These are phyloP conservation scores for Ascochyta koolunga DNA, from an alignment of 2,329 filamentous ascomycete species.

Conservation along the genomic window DNA sequence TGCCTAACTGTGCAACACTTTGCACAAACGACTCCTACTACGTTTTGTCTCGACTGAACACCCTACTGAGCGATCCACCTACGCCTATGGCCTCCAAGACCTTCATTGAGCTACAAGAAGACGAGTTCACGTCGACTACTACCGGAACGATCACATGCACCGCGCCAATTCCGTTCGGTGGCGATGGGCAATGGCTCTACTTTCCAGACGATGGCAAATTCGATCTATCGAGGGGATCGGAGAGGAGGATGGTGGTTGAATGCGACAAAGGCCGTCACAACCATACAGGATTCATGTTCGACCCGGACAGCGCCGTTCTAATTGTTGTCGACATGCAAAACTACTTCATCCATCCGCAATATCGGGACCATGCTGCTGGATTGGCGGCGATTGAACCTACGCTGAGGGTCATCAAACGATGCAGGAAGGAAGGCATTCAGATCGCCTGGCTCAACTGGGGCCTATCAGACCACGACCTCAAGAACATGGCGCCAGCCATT, in stretches of 20 bases:
- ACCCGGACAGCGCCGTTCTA: conserved; percentile 48
- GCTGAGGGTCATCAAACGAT: conserved; percentile 48
- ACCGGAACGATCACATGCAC: conserved; percentile 42
- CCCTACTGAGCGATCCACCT: neutral
- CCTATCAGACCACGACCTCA: conserved; percentile 47
- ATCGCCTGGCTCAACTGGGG: conserved; percentile 53
- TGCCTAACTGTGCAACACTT: neutral
- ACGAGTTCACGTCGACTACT: conserved; percentile 20
- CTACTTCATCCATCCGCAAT: conserved; percentile 48
- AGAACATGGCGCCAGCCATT: conserved; percentile 50
- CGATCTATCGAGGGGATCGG: conserved; percentile 49
- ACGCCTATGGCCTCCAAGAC: conserved; percentile 17
- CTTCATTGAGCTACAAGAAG: conserved; percentile 18
- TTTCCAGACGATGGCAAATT: conserved; percentile 50
- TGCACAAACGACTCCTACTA: neutral
- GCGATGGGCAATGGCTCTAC: conserved; percentile 51
- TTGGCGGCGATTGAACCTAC: conserved; percentile 45
- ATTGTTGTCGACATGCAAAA: conserved; percentile 54
- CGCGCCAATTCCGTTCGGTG: conserved; percentile 51
- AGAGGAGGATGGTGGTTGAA: conserved; percentile 47
- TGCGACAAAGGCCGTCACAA: conserved; percentile 50
- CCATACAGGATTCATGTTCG: conserved; percentile 51
- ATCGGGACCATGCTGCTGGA: conserved; percentile 37
- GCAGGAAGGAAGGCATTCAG: conserved; percentile 49
- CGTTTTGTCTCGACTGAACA: conserved; percentile 5